A percentile compares a stretch with the other conserved stretches of the same genome.
Conservation (phyloP, 2,329 filamentous ascomycete genomes). For the Botrytis tulipae region DNA sequence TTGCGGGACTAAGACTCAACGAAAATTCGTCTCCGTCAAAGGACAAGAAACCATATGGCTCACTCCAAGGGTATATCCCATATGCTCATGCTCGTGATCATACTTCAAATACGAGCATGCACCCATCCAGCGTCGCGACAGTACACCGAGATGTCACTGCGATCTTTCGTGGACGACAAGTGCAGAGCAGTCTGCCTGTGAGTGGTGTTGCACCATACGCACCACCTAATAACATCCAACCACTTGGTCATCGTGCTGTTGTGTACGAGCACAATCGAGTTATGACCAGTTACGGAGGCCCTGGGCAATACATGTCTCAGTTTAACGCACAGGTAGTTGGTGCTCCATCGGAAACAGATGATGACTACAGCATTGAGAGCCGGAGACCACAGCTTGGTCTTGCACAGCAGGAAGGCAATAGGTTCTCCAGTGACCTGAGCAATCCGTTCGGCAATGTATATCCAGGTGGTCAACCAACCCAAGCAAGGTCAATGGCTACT, state of each 20-base stretch:
- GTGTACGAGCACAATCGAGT: fast-evolving
- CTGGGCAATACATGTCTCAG: background rate
- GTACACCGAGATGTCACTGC: background rate
- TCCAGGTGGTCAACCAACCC: too few relatives aligned
- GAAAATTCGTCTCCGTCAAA: fast-evolving
- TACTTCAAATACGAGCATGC: fast-evolving
- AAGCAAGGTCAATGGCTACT: too few relatives aligned
- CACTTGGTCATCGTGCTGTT: background rate
- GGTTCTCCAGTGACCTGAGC: too few relatives aligned
- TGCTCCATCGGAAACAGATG: fast-evolving
- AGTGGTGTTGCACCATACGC: fast-evolving
- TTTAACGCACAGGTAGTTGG: background rate
- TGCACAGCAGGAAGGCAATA: too few relatives aligned
- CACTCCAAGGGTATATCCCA: fast-evolving
- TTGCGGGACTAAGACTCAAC: fast-evolving
- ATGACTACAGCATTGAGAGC: too few relatives aligned
- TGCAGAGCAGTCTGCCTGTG: fast-evolving
- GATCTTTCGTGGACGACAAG: background rate
- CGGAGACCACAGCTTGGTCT: too few relatives aligned
- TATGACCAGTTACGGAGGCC: background rate
- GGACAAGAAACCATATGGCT: fast-evolving
- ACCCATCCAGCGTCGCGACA: fast-evolving
- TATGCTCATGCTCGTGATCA: background rate
- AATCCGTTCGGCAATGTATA: too few relatives aligned
- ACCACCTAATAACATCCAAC: fast-evolving